phyloP scores from a whole-genome alignment of 495 filamentous ascomycete species.

The Penicillium daleae region DNA sequence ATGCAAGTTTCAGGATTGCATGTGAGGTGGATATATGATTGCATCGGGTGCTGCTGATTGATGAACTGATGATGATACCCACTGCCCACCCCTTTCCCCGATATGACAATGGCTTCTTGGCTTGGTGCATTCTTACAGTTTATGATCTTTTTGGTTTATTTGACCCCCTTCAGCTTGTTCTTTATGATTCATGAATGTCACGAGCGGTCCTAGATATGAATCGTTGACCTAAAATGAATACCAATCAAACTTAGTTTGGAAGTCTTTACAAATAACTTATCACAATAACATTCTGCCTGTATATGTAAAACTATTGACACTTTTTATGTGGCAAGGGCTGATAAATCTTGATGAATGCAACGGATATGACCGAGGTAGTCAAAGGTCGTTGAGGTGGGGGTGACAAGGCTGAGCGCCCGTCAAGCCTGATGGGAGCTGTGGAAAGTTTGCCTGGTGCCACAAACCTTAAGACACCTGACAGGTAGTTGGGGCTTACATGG shows the following conservation, averaged over 20 bases:
- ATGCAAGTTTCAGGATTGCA: conserved; percentile 16
- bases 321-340: too few relatives aligned
- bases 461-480: background rate
- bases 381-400: background rate
- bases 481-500: background rate
- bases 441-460: too few relatives aligned
- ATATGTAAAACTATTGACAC: too few relatives aligned
- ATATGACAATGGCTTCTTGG: background rate
- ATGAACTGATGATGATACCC: conserved; percentile 36
- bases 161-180: conserved; percentile 1
- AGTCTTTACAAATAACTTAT: background rate
- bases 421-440: background rate
- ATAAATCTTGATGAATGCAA: too few relatives aligned
- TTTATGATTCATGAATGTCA: conserved; percentile 35
- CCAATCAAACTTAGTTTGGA: background rate
- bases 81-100: conserved; percentile 11
- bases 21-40: conserved; percentile 30
- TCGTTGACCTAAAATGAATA: background rate
- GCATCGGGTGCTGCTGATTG: conserved; percentile 23
- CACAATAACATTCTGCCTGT: too few relatives aligned
- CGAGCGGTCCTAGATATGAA: conserved; percentile 9
- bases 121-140: background rate
- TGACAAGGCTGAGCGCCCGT: background rate
- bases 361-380: too few relatives aligned
- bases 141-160: conserved; percentile 7